Conservation (phyloP, 371 early-diverging fungal species). For the Enterospora canceri region DNA sequence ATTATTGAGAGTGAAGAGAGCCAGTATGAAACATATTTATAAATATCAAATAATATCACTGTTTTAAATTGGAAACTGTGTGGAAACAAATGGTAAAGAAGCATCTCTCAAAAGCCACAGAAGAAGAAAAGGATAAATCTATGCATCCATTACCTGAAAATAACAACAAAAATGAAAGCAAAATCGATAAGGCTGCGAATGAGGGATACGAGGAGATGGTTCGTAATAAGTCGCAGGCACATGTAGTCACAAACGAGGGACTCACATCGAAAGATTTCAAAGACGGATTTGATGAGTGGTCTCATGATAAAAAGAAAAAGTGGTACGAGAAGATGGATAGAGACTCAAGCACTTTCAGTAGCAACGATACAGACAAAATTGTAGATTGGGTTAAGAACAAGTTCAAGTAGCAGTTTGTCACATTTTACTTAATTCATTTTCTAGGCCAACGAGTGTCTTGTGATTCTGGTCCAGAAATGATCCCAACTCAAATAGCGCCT, state of each 20-base stretch:
- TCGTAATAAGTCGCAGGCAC: neutral
- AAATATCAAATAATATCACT: neutral
- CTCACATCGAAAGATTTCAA: neutral
- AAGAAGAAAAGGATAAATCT: no score
- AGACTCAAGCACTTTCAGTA: neutral
- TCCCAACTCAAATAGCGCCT: slow-evolving; percentile 26
- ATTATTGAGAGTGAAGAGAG: neutral
- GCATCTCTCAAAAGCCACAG: no score
- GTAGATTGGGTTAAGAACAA: neutral
- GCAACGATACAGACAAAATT: neutral
- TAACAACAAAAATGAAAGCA: neutral
- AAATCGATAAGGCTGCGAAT: neutral
- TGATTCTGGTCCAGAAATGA: neutral
- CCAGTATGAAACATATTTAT: neutral
- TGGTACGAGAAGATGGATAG: neutral
- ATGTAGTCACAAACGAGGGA: no score
- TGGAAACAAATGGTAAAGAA: neutral
- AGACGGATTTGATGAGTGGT: neutral
- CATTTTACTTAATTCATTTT: neutral
- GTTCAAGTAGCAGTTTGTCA: neutral
- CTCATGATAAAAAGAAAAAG: neutral
- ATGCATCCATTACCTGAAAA: no score
- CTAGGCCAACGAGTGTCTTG: neutral
- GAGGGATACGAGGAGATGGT: neutral
- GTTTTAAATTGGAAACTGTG: neutral